A percentile compares a stretch with the other conserved stretches of the same genome.
These are phyloP conservation scores for Hemileccinum rubropunctum DNA, from an alignment of 768 basidiomycete genomes.

Conservation along the genomic window DNA sequence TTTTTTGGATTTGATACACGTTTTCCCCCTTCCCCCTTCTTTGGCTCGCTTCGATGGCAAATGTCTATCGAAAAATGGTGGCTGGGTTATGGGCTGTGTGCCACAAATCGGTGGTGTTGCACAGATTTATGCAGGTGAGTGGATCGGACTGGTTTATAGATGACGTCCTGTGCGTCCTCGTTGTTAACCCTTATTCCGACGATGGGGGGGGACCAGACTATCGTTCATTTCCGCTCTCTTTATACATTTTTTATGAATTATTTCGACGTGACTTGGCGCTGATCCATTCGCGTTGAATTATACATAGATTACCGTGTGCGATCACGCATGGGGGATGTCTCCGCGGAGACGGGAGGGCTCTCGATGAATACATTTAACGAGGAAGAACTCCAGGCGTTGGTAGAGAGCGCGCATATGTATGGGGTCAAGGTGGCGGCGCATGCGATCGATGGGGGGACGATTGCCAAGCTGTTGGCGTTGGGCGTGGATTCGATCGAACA, in stretches of 20 bases:
- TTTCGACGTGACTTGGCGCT: not conserved
- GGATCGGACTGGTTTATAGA: not conserved
- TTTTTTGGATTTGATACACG: slow-evolving; percentile 13
- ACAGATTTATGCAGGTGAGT: slow-evolving; percentile 53
- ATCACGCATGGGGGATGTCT: slow-evolving; percentile 43
- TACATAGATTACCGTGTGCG: slow-evolving; percentile 56
- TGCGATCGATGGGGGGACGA: slow-evolving; percentile 34
- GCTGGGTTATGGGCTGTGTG: not conserved
- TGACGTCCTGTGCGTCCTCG: not conserved
- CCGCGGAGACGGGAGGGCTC: slow-evolving; percentile 29
- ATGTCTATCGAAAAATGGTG: not conserved
- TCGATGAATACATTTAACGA: slow-evolving; percentile 44
- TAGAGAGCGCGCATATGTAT: slow-evolving; percentile 47
- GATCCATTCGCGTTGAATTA: not conserved
- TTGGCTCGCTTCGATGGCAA: not conserved
- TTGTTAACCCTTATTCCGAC: slow-evolving; percentile 3
- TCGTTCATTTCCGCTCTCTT: slow-evolving; percentile 11
- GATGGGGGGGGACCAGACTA: slow-evolving; percentile 1
- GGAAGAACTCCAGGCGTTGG: slow-evolving; percentile 47
- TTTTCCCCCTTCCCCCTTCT: slow-evolving; percentile 4
- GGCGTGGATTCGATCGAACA: slow-evolving; percentile 52
- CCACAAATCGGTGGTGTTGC: too few relatives aligned
- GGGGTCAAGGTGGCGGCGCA: slow-evolving; percentile 62
- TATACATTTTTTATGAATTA: not conserved
- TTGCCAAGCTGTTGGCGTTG: slow-evolving; percentile 29